A percentile compares a stretch with the other conserved stretches of the same genome.
Evolutionary conservation across 108 stramenopile species (phyloP).

Genomic region (Cylindrotheca closterium): DNA sequence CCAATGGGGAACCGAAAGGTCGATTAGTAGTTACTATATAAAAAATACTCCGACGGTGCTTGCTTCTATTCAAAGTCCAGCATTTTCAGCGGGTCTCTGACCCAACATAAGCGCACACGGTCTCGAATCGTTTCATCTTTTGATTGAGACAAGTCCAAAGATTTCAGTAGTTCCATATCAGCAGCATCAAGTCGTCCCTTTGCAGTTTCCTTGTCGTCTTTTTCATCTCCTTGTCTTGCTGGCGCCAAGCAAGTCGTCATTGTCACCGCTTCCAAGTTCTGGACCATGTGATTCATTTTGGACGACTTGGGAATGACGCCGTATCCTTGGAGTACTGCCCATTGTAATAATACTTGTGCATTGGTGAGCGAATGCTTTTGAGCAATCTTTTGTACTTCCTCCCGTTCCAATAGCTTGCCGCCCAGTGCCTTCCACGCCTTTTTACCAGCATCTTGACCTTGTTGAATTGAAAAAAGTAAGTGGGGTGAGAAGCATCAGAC

Average conservation of each 20-base stretch:
- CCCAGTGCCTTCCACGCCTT: slow-evolving; percentile 46
- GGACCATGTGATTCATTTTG: slow-evolving; percentile 35
- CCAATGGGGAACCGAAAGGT: too few relatives aligned
- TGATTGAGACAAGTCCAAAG: neutral
- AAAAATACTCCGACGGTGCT: too few relatives aligned
- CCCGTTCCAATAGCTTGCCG: neutral
- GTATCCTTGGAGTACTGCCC: slow-evolving; percentile 55
- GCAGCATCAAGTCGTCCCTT: neutral
- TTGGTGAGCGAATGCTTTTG: slow-evolving; percentile 25
- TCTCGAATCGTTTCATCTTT: slow-evolving; percentile 12
- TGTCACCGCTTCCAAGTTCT: slow-evolving; percentile 34
- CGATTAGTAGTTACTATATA: too few relatives aligned
- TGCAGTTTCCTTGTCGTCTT: too few relatives aligned
- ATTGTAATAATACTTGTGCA: slow-evolving; percentile 71
- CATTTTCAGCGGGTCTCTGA: slow-evolving; percentile 59
- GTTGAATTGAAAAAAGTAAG: too few relatives aligned
- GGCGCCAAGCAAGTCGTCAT: too few relatives aligned
- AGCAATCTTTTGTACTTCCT: neutral
- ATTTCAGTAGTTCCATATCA: neutral
- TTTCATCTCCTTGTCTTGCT: too few relatives aligned
- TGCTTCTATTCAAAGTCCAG: slow-evolving; percentile 67
- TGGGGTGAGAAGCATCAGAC: too few relatives aligned
- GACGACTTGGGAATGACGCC: slow-evolving; percentile 67
- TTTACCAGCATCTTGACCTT: slow-evolving; percentile 68
- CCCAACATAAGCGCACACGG: slow-evolving; percentile 66